phyloP scores from a whole-genome alignment of 139 green algal genomes.

The Penium margaritaceum region DNA sequence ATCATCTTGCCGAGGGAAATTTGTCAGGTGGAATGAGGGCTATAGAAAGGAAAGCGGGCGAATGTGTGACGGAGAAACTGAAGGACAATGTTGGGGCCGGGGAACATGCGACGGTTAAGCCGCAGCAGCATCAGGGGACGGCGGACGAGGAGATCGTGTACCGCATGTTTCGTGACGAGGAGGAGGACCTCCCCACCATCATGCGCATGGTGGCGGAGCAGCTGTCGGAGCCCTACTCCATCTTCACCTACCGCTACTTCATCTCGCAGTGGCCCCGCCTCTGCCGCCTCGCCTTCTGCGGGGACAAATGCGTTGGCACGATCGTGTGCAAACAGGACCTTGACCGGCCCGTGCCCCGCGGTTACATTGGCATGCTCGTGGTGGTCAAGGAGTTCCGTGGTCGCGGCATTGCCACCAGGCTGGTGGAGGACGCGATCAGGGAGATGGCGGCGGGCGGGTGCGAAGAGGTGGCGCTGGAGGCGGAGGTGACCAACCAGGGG shows the following conservation, averaged over 20 bases:
- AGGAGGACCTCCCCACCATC: constrained; percentile 72
- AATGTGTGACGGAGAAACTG: no score
- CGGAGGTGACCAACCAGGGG: constrained; percentile 84
- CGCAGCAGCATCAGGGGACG: no score
- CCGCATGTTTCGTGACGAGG: constrained; percentile 40
- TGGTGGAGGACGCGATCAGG: constrained; percentile 44
- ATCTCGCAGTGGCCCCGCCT: constrained; percentile 84
- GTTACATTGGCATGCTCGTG: constrained; percentile 97
- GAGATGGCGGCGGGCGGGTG: constrained; percentile 43
- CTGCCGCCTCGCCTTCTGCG: constrained; percentile 79
- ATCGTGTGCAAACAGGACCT: constrained; percentile 91
- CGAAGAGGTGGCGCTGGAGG: constrained; percentile 80
- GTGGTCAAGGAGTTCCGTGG: constrained; percentile 76
- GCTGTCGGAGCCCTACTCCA: constrained; percentile 93
- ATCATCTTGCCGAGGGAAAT: no score
- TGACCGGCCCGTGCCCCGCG: constrained; percentile 64
- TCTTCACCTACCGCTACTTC: constrained; percentile 97
- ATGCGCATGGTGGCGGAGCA: constrained; percentile 88
- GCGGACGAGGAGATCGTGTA: no score
- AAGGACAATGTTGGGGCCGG: no score
- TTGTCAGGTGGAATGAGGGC: no score
- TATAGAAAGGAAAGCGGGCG: no score
- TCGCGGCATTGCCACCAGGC: constrained; percentile 59
- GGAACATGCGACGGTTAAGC: no score
- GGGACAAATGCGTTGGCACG: constrained; percentile 49